These are phyloP conservation scores for Tricholoma saponaceum DNA, from an alignment of 768 basidiomycete genomes.

Conservation along the genomic window DNA sequence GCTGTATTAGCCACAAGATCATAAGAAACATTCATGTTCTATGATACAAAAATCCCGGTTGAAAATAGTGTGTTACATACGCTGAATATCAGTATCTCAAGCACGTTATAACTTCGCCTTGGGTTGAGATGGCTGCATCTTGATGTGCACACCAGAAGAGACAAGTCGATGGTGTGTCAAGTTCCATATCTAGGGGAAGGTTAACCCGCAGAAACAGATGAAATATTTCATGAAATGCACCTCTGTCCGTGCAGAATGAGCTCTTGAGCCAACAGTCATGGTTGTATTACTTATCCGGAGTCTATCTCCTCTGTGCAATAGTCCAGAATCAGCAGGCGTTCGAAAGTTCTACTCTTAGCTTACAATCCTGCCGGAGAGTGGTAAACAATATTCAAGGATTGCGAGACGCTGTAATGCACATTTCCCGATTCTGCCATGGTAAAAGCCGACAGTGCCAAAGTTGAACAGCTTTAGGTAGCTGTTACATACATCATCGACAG, in stretches of 20 bases:
- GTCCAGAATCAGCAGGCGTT: not conserved
- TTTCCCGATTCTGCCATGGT: constrained; percentile 21
- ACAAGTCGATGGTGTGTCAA: constrained; percentile 46
- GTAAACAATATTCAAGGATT: constrained; percentile 48
- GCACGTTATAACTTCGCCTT: constrained; percentile 22
- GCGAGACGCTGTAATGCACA: constrained; percentile 36
- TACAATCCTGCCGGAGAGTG: constrained; percentile 54
- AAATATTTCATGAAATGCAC: constrained; percentile 20
- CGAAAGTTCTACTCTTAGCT: constrained; percentile 8
- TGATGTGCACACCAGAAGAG: constrained; percentile 51
- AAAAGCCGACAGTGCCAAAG: constrained; percentile 41
- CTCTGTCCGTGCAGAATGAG: constrained; percentile 46
- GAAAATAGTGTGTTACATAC: not conserved
- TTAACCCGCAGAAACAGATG: not conserved
- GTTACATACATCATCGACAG: not conserved
- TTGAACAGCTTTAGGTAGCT: constrained; percentile 38
- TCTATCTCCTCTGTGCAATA: constrained; percentile 37
- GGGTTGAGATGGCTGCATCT: constrained; percentile 44
- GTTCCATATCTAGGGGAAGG: constrained; percentile 49
- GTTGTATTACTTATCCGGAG: constrained; percentile 51
- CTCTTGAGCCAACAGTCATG: constrained; percentile 43
- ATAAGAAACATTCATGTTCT: too few species aligned
- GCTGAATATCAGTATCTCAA: not conserved
- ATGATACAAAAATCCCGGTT: too few species aligned
- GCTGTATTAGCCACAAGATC: too few species aligned